A percentile compares a stretch with the other conserved stretches of the same genome.
Conservation (phyloP, 805 yeast species). For the Cyberlindnera xishuangbannaensis region DNA sequence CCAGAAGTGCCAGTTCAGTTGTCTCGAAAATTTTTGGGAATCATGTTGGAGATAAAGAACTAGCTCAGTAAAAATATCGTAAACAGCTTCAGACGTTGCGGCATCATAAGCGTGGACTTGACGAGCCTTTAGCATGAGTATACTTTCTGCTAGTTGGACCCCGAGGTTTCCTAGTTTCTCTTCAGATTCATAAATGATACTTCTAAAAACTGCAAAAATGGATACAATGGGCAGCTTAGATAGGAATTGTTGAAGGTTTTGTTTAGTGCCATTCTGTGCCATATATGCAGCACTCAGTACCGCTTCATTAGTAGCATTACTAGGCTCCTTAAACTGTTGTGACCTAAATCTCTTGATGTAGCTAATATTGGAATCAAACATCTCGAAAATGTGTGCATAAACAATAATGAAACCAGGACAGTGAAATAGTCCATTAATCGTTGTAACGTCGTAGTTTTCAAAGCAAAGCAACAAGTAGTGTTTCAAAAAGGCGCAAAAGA, state of each 20-base stretch:
- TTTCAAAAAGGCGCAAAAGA: constrained; percentile 55
- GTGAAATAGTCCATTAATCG: constrained; percentile 8
- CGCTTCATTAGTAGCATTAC: constrained; percentile 5
- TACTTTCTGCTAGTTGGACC: constrained; percentile 2
- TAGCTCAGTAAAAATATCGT: constrained; percentile 31
- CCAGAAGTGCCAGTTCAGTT: constrained; percentile 77
- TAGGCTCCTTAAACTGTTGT: constrained; percentile 12
- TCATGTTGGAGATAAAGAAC: constrained; percentile 13
- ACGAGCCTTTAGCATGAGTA: constrained; percentile 6
- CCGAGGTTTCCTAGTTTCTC: background rate
- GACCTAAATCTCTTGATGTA: constrained; percentile 17
- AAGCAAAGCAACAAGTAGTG: constrained; percentile 37
- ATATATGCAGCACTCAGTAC: constrained; percentile 14
- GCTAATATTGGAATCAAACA: constrained; percentile 18
- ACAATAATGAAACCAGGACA: constrained; percentile 22
- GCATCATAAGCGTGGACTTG: constrained; percentile 29
- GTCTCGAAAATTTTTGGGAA: constrained; percentile 7
- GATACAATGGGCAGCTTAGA: constrained; percentile 10
- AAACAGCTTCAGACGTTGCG: constrained; percentile 35
- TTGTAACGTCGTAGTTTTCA: constrained; percentile 1
- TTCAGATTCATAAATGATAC: constrained; percentile 6
- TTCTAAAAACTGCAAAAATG: constrained; percentile 6
- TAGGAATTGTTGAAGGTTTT: constrained; percentile 6
- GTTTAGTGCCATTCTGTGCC: constrained; percentile 6
- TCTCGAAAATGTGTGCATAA: constrained; percentile 19